Evolutionary conservation across 768 basidiomycete genomes (phyloP).

Genomic region (Scleroderma bovista): DNA sequence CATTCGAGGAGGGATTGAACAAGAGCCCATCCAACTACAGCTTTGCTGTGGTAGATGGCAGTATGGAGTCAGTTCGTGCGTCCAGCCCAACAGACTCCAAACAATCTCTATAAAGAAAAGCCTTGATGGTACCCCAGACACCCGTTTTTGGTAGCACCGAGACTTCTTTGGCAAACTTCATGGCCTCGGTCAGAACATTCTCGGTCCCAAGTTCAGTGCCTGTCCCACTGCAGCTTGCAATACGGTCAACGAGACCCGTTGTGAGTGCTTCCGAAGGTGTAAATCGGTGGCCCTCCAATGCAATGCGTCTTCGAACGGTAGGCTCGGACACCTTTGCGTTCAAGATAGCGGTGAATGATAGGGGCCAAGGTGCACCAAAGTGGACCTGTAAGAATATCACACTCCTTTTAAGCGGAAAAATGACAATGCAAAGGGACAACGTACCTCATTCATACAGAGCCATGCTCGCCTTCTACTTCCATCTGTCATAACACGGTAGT

Average conservation of each 20-base stretch:
- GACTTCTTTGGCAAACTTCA: conserved; percentile 52
- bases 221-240: conserved; percentile 31
- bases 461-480: conserved; percentile 74
- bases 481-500: conserved; percentile 86
- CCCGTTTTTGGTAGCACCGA: conserved; percentile 48
- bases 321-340: conserved; percentile 60
- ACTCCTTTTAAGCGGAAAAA: background rate
- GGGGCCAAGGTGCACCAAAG: conserved; percentile 79
- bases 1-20: background rate
- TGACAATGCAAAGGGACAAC: background rate
- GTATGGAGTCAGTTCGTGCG: conserved; percentile 8
- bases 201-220: conserved; percentile 52
- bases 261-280: conserved; percentile 64
- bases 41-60: background rate
- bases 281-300: conserved; percentile 77
- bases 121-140: conserved; percentile 72
- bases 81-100: conserved; percentile 35
- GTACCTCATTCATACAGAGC: conserved; percentile 91
- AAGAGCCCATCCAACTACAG: background rate
- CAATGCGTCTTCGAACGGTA: conserved; percentile 59
- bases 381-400: conserved; percentile 43
- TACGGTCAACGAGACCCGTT: conserved; percentile 63
- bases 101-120: conserved; percentile 51
- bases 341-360: conserved; percentile 60
- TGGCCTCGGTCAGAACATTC: conserved; percentile 56